phyloP scores from a whole-genome alignment of 805 yeast genomes.

The Zygotorulaspora florentina region DNA sequence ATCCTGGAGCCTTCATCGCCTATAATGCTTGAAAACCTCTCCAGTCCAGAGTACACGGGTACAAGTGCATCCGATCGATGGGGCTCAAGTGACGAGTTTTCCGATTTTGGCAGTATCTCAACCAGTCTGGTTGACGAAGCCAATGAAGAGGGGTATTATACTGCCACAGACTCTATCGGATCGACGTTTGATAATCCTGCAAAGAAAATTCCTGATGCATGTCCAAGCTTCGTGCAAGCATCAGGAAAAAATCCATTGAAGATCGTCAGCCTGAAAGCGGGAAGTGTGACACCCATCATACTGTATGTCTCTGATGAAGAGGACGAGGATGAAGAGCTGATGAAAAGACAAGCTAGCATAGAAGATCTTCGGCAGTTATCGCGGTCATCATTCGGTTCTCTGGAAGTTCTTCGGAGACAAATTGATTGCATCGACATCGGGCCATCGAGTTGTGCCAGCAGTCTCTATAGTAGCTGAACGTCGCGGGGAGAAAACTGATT shows the following conservation, averaged over 20 bases:
- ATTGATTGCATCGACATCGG: constrained; percentile 12
- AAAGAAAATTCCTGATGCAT: neutral
- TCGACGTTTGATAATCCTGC: neutral
- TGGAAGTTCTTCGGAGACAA: constrained; percentile 14
- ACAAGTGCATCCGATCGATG: constrained; percentile 20
- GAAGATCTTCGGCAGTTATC: constrained; percentile 4
- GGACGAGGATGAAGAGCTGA: constrained; percentile 8
- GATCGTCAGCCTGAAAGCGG: constrained; percentile 1
- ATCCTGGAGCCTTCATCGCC: constrained; percentile 9
- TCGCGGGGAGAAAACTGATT: too few relatives aligned
- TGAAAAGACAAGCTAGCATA: neutral
- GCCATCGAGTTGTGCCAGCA: constrained; percentile 6
- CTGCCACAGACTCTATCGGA: constrained; percentile 9
- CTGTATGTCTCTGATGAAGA: constrained; percentile 8
- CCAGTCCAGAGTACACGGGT: constrained; percentile 26
- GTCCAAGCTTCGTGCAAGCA: neutral
- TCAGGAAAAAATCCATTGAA: neutral
- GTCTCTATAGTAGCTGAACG: constrained; percentile 4
- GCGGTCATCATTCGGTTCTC: neutral
- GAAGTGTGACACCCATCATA: constrained; percentile 2
- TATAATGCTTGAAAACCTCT: constrained; percentile 14
- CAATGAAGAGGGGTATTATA: constrained; percentile 7
- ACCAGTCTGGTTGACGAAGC: neutral
- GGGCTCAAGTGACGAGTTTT: constrained; percentile 26
- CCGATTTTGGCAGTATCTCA: constrained; percentile 20